A percentile compares a stretch with the other conserved stretches of the same genome.
Evolutionary conservation across 2,329 filamentous ascomycete species (phyloP).

Genomic region (Beauveria rudraprayagi): DNA sequence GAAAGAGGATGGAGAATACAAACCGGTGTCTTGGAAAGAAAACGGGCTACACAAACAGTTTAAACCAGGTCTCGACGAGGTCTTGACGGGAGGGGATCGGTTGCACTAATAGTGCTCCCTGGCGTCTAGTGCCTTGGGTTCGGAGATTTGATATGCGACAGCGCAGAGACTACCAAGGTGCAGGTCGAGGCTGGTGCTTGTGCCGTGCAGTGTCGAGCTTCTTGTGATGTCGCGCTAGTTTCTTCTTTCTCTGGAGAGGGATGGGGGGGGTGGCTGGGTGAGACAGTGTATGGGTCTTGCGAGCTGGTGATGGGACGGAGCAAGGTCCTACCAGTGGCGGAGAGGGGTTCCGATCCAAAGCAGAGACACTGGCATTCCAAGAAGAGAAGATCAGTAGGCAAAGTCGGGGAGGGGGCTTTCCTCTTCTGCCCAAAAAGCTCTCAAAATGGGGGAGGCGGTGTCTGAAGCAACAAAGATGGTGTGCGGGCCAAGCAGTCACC

Average conservation of each 20-base stretch:
- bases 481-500: slow-evolving; percentile 4
- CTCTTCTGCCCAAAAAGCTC: slow-evolving; percentile 10
- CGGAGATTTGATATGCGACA: slow-evolving; percentile 32
- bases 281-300: slow-evolving; percentile 25
- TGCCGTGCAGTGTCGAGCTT: slow-evolving; percentile 23
- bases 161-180: slow-evolving; percentile 22
- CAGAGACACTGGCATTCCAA: slow-evolving; percentile 32
- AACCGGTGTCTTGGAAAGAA: slow-evolving; percentile 31
- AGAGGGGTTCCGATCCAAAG: slow-evolving; percentile 27
- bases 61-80: slow-evolving; percentile 30
- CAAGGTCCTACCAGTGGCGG: slow-evolving; percentile 25
- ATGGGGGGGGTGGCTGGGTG: slow-evolving; percentile 23
- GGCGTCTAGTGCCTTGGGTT: slow-evolving; percentile 22
- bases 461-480: slow-evolving; percentile 7
- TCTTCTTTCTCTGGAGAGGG: slow-evolving; percentile 24
- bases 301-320: slow-evolving; percentile 26
- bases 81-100: slow-evolving; percentile 27
- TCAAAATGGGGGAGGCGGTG: slow-evolving; percentile 10
- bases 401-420: slow-evolving; percentile 6
- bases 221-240: slow-evolving; percentile 26
- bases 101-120: slow-evolving; percentile 22
- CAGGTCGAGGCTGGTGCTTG: slow-evolving; percentile 23
- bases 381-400: slow-evolving; percentile 19
- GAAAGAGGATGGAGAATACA: slow-evolving; percentile 26
- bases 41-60: slow-evolving; percentile 23